phyloP scores from a whole-genome alignment of 495 filamentous ascomycete species.

The Trypethelium eluteriae region DNA sequence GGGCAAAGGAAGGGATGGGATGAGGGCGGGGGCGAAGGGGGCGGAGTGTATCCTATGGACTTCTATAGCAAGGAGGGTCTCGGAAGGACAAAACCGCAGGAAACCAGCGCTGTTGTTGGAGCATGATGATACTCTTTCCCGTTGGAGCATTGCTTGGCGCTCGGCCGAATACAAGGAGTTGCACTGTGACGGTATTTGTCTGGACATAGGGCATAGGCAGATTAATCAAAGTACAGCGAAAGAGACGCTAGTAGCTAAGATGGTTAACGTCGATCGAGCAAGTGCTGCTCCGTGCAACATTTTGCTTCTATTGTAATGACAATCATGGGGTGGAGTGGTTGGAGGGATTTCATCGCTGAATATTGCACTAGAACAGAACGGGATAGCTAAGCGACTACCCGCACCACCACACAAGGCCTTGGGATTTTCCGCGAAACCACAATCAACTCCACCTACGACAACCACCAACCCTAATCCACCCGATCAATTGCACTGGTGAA shows the following conservation, averaged over 20 bases:
- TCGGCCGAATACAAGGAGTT: no score
- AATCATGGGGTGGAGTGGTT: no score
- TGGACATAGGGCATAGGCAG: no score
- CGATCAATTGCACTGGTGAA: background rate
- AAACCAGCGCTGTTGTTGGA: slow-evolving; percentile 17
- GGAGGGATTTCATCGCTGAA: no score
- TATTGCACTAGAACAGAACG: background rate
- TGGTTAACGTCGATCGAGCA: no score
- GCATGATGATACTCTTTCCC: background rate
- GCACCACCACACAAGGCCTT: background rate
- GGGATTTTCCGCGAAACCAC: background rate
- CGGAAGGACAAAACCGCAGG: slow-evolving; percentile 56
- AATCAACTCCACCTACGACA: background rate
- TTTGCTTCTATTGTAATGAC: no score
- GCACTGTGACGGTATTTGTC: no score
- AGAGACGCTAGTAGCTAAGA: no score
- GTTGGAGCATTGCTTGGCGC: no score
- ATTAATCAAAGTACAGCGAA: no score
- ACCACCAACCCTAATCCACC: background rate
- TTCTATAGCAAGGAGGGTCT: slow-evolving; percentile 91
- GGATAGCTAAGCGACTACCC: background rate
- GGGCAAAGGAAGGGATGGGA: slow-evolving; percentile 53
- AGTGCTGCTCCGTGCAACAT: no score
- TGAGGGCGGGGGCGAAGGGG: slow-evolving; percentile 14
- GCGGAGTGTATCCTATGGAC: slow-evolving; percentile 85